Percentiles rank a stretch among this genome's conserved stretches.
phyloP scores from a whole-genome alignment of 23 red algal species.

The Gracilaria caudata region DNA sequence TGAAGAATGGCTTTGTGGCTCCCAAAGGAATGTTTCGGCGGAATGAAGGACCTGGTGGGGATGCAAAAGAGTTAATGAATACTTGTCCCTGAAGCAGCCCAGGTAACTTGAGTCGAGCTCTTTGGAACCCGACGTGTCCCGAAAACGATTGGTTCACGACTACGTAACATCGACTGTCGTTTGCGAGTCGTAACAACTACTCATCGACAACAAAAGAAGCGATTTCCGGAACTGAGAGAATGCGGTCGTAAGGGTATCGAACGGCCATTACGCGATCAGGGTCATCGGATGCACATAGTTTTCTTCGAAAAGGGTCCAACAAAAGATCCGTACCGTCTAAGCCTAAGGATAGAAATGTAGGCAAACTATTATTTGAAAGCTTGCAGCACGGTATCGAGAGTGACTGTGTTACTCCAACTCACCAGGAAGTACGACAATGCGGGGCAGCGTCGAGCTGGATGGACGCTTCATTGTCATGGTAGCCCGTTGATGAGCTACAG shows the following conservation, averaged over 20 bases:
- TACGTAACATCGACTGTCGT: constrained; percentile 33
- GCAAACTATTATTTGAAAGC: not conserved
- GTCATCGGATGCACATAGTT: constrained; percentile 2
- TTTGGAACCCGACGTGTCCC: constrained; percentile 29
- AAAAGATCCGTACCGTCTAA: constrained; percentile 51
- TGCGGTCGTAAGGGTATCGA: constrained; percentile 18
- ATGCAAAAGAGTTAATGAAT: constrained; percentile 39
- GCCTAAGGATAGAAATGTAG: too few relatives aligned
- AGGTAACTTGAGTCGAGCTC: not conserved
- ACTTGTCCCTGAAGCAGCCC: constrained; percentile 27
- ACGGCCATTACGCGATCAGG: constrained; percentile 35
- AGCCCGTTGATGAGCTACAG: not conserved
- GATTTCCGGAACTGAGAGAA: constrained; percentile 15
- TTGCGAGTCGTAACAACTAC: not conserved
- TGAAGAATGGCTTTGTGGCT: constrained; percentile 18
- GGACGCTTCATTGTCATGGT: constrained; percentile 13
- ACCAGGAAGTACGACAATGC: constrained; percentile 39
- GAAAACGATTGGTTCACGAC: constrained; percentile 50
- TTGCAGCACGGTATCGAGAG: not conserved
- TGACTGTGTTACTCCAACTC: not conserved
- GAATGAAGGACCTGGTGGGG: constrained; percentile 23
- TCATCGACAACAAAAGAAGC: not conserved
- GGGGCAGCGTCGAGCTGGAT: constrained; percentile 24
- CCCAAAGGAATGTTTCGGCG: constrained; percentile 8
- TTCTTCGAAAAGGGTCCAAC: constrained; percentile 23